phyloP scores from a whole-genome alignment of 2,329 filamentous ascomycete species.

The Alternaria sp. region DNA sequence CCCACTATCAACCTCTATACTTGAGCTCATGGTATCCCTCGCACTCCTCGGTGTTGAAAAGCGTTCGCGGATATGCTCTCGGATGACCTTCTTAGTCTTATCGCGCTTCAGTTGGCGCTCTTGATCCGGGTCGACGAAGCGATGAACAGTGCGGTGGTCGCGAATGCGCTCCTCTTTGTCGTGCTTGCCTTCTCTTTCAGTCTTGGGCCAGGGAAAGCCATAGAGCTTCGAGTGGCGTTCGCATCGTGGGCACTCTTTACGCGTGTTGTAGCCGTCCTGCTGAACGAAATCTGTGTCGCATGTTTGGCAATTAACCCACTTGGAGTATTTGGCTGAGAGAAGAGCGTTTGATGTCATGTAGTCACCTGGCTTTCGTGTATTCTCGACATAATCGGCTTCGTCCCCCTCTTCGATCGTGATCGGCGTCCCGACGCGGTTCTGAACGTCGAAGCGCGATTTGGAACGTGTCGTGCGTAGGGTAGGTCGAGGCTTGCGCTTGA shows the following conservation, averaged over 20 bases:
- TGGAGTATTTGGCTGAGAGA: conserved; percentile 76
- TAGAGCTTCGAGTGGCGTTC: conserved; percentile 96
- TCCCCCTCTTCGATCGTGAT: conserved; percentile 34
- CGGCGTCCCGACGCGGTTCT: conserved; percentile 41
- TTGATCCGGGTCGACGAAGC: conserved; percentile 80
- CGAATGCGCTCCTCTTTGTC: conserved; percentile 76
- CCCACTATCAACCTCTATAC: conserved; percentile 32
- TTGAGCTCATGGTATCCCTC: conserved; percentile 38
- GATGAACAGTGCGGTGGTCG: conserved; percentile 87
- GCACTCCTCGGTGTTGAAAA: conserved; percentile 40
- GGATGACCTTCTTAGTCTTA: conserved; percentile 36
- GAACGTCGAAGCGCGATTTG: conserved; percentile 39
- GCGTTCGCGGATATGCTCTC: conserved; percentile 31
- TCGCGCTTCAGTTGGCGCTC: conserved; percentile 46
- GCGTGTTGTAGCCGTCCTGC: conserved; percentile 82
- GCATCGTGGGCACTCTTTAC: conserved; percentile 86
- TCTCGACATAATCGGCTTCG: conserved; percentile 34
- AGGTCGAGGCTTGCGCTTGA: conserved; percentile 45
- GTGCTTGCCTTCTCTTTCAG: conserved; percentile 75
- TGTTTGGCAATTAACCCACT: conserved; percentile 88
- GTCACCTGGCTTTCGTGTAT: conserved; percentile 54
- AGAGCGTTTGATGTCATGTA: conserved; percentile 83
- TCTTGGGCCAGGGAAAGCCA: conserved; percentile 96
- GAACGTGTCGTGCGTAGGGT: conserved; percentile 47
- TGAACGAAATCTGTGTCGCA: conserved; percentile 88